These are phyloP conservation scores for Boletus vinaceobasis DNA, from an alignment of 768 basidiomycete genomes.

Conservation along the genomic window DNA sequence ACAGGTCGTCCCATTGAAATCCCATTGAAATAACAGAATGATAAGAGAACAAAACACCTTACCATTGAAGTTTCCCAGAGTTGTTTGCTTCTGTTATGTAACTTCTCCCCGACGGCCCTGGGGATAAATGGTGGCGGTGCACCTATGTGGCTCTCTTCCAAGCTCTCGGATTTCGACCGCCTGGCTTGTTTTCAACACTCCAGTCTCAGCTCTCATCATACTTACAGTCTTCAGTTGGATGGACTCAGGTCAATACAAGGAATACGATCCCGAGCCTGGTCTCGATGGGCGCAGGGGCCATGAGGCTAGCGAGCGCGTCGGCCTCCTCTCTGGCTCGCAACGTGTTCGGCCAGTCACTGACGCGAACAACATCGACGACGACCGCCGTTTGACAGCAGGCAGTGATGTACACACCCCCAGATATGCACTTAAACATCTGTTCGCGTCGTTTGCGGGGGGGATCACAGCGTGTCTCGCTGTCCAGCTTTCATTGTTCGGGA, in stretches of 20 bases:
- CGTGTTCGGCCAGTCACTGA: conserved; percentile 7
- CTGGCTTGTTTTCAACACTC: no score
- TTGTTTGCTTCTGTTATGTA: no score
- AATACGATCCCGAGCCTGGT: conserved; percentile 43
- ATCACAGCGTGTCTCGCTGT: conserved; percentile 46
- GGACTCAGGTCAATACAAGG: conserved; percentile 15
- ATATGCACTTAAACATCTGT: conserved; percentile 34
- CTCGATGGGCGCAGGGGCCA: conserved; percentile 1
- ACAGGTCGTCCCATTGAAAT: no score
- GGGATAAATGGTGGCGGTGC: no score
- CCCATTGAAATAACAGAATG: no score
- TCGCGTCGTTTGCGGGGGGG: conserved; percentile 54
- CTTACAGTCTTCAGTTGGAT: conserved; percentile 1
- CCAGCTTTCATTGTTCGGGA: conserved; percentile 42
- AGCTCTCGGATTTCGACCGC: no score
- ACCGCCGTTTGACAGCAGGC: conserved; percentile 1
- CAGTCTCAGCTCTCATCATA: neutral
- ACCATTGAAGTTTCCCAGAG: no score
- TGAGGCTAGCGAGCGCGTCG: conserved; percentile 30
- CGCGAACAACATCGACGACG: conserved; percentile 6
- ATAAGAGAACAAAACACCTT: no score
- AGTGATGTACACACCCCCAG: conserved; percentile 15
- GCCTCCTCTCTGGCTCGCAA: conserved; percentile 33
- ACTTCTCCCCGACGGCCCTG: no score
- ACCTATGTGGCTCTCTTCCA: no score